Base-by-base conservation (phyloP, 2,329 filamentous ascomycete genomes). In the Lasiodiplodia sp. region DNA sequence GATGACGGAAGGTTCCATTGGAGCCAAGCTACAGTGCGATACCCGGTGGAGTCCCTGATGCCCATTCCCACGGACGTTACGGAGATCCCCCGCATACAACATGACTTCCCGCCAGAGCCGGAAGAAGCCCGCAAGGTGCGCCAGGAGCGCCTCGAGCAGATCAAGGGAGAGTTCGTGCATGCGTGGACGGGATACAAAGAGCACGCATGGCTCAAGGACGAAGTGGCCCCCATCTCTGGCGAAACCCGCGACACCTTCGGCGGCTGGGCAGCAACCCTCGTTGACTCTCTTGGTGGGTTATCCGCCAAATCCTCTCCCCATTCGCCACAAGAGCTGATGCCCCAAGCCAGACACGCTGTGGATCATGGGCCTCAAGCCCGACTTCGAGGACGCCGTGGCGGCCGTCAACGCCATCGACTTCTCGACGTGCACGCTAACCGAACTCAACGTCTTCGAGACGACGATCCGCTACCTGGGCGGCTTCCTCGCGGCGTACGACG, bases 371-470 rank as follows among this genome's bases (percentile, higher is more conserved):
- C 75, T 96, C 77, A 87, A 87, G 73, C 85, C 91, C 0, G 92
- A 96, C 73, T 97, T 97, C 74, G 88, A 93, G 69, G 90, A 93
- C 70, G 93, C 93, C 2, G 88, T 92, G 55, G 85, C 87, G 64
- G 89, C 86, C 3, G 88, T 94, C 25, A 85, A 85, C 68, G 80
- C 87, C 6, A 95, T 97, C 69, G 93, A 97, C 79, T 97, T 97
- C 74, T 96, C 92, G 2, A 91, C 87, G 12, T 90, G 88, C 34
- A 79, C 83, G 16, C 84, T 90, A 60, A 77, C 80, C 47, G 87
- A 92, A 58, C 96, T 97, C 56, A 94, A 93, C n/a, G 86, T 97
- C 8, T 97, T 97, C 73, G 94, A 97, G 80, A 96, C 94, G 0
- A 92, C 90, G 12, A 97, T 70, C 34, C 67, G 71, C 6, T 44